Base-by-base conservation (phyloP, 2,329 filamentous ascomycete species). In the Sarocladium brachiariae region DNA sequence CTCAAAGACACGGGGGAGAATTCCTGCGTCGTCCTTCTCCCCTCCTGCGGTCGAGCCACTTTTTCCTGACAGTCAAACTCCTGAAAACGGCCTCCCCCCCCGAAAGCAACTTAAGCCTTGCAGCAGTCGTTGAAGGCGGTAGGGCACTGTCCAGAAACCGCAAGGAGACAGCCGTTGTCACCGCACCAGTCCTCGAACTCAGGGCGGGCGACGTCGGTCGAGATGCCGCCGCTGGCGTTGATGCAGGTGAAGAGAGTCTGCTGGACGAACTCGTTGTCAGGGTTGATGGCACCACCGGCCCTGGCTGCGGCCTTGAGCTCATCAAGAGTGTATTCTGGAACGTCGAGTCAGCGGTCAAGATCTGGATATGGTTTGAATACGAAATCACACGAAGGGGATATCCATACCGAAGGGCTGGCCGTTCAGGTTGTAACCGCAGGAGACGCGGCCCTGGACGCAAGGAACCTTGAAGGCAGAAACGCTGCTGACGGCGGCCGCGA, bases 401-500 rank as follows among this genome's bases (percentile, higher is more conserved):
- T 24, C 3, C 39, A 25, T 27, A 25, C 21, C 23, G 23, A 7
- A n/a, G 14, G 23, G 39, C 21, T 43, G 39, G 31, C 16, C 24
- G 30, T 23, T 49, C 8, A 49, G 46, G 21, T n/a, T 4, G 18
- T 18, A 37, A 14, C 46, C 46, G 46, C 46, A 49, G 30, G 24
- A 31, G 27, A 49, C 30, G 6, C 4, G 6, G 18, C 31, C 46
- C 9, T 24, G 7, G 13, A n/a, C 5, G 46, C 46, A 49, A 13
- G 30, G 9, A 21, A 13, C 18, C 10, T n/a, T 48, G 31, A 23
- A 37, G 19, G 46, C 46, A 19, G 46, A 49, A 21, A 27, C 46
- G 18, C 46, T 25, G 46, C 30, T 49, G 14, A 19, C 46, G 18
- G 46, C 31, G 31, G 46, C 46, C 30, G 19, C 46, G 19, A 49